phyloP scores from a whole-genome alignment of 768 basidiomycete species.

The Cystofilobasidium capitatum region DNA sequence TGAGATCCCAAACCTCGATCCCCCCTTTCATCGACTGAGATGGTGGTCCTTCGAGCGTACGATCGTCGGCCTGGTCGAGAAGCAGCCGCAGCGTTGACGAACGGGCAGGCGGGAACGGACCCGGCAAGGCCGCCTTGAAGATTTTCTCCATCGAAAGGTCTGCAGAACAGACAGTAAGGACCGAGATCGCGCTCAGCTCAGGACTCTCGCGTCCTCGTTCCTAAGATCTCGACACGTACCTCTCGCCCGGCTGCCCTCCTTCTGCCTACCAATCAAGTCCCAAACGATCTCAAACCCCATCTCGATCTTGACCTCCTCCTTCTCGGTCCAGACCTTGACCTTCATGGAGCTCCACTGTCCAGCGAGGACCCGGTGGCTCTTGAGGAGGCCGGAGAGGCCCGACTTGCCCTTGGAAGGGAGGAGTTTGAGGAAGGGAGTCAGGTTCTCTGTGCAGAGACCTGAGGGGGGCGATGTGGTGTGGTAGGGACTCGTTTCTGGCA shows the following conservation, averaged over 20 bases:
- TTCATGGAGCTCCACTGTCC: slow-evolving; percentile 86
- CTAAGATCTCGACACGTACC: slow-evolving; percentile 24
- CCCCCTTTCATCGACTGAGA: not conserved
- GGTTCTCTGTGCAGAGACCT: slow-evolving; percentile 91
- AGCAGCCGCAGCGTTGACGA: slow-evolving; percentile 6
- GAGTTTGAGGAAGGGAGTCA: slow-evolving; percentile 90
- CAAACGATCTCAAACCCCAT: slow-evolving; percentile 66
- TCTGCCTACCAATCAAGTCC: slow-evolving; percentile 51
- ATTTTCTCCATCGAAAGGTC: slow-evolving; percentile 17
- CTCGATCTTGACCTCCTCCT: slow-evolving; percentile 52
- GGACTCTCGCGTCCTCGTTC: not conserved
- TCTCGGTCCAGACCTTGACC: slow-evolving; percentile 60
- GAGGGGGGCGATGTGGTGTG: slow-evolving; percentile 47
- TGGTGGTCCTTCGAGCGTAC: not conserved
- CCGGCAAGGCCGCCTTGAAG: not conserved
- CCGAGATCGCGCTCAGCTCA: too few relatives aligned
- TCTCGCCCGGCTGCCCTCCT: slow-evolving; percentile 13
- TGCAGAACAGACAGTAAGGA: not conserved
- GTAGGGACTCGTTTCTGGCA: slow-evolving; percentile 1
- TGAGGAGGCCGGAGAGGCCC: slow-evolving; percentile 70
- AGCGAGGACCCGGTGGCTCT: slow-evolving; percentile 76
- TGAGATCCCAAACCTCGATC: slow-evolving; percentile 10
- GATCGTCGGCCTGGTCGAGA: not conserved
- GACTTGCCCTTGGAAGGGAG: slow-evolving; percentile 84
- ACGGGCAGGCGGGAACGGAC: slow-evolving; percentile 5